Evolutionary conservation across 495 filamentous ascomycete genomes (phyloP), one percentile per base, ranked within the genome.

Genomic region (Saxispiralis lemnorum): DNA sequence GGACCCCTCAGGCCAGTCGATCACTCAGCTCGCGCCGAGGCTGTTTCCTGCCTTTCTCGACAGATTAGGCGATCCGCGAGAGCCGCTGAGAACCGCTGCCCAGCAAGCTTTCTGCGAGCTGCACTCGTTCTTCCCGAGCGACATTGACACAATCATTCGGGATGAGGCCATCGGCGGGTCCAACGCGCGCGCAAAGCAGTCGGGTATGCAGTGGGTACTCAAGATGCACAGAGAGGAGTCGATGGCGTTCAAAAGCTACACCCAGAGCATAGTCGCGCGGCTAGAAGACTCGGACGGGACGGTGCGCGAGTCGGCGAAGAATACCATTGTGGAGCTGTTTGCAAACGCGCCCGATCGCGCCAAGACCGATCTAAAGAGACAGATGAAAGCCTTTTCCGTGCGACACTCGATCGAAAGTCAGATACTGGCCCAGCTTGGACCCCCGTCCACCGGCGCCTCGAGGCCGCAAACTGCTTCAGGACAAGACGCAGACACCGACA

Each of bases 261-360:
- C 92, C 0, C 78, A 84, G 3, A 71, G 68, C 7, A 63, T 96
- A 39, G 86, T 95, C 56, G 76, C 82, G 37, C 70, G 84, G 47
- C 64, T 96, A 19, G 88, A 96, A 59, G 84, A 94, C 60, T 78
- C 87, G 7, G 89, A 93, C 57, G 76, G 76, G 39, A 72, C 71
- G 53, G 85, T 96, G 38, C 73, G 88, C 58, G 83, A 93, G 46
- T 68, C 72, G 28, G 83, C 88, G 20, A 92, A 92, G 62, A 62
- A 65, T 16, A 76, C 79, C 1, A 73, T 93, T 33, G 77, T 94
- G 33, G 81, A 87, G 45, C 67, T 96, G 16, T 96, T 96, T 57
- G 84, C 79, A 39, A 78, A 75, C 54, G 85, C 85, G 1, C 79
- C 83, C 14, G 78, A 80, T 36, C 69, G 74, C 47, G 88, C 85